A percentile compares a stretch with the other conserved stretches of the same genome.
These are phyloP conservation scores for Blyttiomyces sp. DNA, from an alignment of 371 early-diverging fungal species.

Conservation along the genomic window DNA sequence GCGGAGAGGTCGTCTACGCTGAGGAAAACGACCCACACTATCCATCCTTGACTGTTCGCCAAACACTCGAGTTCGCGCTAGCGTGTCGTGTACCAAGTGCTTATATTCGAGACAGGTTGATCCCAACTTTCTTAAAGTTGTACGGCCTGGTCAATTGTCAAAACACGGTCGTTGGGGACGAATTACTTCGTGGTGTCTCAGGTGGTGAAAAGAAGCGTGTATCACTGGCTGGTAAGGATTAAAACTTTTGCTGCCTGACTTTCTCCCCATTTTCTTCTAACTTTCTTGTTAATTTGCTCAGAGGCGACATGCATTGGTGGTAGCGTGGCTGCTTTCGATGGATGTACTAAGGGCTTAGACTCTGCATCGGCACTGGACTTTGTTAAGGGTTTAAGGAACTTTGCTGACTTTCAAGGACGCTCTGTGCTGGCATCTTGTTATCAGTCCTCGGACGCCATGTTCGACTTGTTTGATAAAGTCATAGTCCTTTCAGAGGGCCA, in stretches of 20 bases:
- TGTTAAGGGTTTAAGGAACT: slow-evolving; percentile 62
- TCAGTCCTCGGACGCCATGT: slow-evolving; percentile 73
- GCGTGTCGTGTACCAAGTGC: slow-evolving; percentile 69
- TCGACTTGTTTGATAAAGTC: slow-evolving; percentile 71
- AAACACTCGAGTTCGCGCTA: slow-evolving; percentile 25
- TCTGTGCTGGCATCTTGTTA: slow-evolving; percentile 65
- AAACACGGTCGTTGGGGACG: slow-evolving; percentile 63
- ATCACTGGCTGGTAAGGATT: slow-evolving; percentile 77
- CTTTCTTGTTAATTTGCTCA: neutral
- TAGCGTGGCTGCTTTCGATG: slow-evolving; percentile 19
- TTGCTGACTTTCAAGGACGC: slow-evolving; percentile 60
- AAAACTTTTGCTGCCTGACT: neutral
- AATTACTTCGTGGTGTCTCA: slow-evolving; percentile 66
- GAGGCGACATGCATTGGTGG: slow-evolving; percentile 24
- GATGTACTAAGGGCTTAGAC: slow-evolving; percentile 62
- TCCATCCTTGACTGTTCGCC: slow-evolving; percentile 62
- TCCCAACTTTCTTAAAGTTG: slow-evolving; percentile 58
- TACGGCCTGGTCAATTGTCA: slow-evolving; percentile 66
- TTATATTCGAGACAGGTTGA: slow-evolving; percentile 47
- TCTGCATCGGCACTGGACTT: slow-evolving; percentile 83
- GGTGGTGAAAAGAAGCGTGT: slow-evolving; percentile 92
- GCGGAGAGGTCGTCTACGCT: slow-evolving; percentile 16
- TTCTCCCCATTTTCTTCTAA: too few relatives aligned
- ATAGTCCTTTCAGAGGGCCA: slow-evolving; percentile 67
- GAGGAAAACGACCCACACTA: slow-evolving; percentile 57